These are phyloP conservation scores for Cryoendolithus antarcticus DNA, from an alignment of 2,329 filamentous ascomycete genomes.

Conservation along the genomic window DNA sequence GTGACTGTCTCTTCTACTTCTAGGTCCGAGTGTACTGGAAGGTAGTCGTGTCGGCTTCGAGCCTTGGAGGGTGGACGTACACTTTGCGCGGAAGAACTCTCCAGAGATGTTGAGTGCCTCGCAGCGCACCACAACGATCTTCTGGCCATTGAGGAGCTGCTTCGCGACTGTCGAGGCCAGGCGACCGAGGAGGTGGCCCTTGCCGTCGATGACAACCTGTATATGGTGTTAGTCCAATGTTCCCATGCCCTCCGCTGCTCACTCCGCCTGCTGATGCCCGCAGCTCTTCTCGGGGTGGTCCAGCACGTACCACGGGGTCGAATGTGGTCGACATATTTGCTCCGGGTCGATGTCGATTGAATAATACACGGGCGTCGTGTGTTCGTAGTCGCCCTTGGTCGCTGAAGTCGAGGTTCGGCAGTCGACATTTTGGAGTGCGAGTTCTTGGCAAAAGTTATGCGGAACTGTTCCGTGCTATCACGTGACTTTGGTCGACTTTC, in stretches of 20 bases:
- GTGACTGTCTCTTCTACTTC: constrained; percentile 7
- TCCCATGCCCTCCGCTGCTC: not conserved
- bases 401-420: not conserved
- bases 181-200: constrained; percentile 99
- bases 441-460: constrained; percentile 2
- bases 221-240: constrained; percentile 11
- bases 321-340: constrained; percentile 48
- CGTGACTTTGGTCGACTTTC: too few relatives aligned
- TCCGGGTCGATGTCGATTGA: constrained; percentile 1
- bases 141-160: constrained; percentile 97
- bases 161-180: constrained; percentile 96
- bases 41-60: constrained; percentile 3
- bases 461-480: too few relatives aligned
- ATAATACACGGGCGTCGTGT: not conserved
- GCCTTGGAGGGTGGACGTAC: constrained; percentile 53
- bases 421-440: not conserved
- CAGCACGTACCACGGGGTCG: constrained; percentile 48
- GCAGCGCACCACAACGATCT: constrained; percentile 97
- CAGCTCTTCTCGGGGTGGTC: constrained; percentile 1
- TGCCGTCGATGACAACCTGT: constrained; percentile 98
- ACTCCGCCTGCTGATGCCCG: constrained; percentile 3
- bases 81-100: constrained; percentile 99
- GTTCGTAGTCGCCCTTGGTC: not conserved
- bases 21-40: not conserved
- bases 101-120: constrained; percentile 99